Evolutionary conservation across 305 asterid genomes (phyloP).

Genomic region (Andrographis paniculata): DNA sequence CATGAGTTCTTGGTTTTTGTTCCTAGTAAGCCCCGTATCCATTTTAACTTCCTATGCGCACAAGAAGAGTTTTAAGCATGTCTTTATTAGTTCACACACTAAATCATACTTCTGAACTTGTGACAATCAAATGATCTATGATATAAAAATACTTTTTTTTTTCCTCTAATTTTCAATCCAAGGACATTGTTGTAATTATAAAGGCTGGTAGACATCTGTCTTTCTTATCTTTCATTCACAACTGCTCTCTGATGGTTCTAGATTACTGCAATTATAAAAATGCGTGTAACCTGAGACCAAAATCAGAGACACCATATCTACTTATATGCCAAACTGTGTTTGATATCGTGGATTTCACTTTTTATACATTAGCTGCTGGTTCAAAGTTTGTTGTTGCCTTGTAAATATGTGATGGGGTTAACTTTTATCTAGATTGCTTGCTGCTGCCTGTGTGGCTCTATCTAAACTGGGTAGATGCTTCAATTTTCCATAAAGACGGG

Average conservation of each 20-base stretch:
- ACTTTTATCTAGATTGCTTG: not conserved
- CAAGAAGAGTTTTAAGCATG: too few relatives aligned
- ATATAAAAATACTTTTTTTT: too few relatives aligned
- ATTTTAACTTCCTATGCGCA: too few relatives aligned
- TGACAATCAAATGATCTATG: too few relatives aligned
- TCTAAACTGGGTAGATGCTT: slow-evolving; percentile 9
- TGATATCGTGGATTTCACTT: not conserved
- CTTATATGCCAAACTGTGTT: not conserved
- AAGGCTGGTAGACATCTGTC: not conserved
- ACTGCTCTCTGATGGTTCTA: not conserved
- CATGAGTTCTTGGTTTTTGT: too few relatives aligned
- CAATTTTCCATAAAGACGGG: slow-evolving; percentile 7
- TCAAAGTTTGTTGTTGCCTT: not conserved
- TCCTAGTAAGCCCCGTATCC: too few relatives aligned
- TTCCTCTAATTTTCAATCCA: too few relatives aligned
- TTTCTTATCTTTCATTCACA: not conserved
- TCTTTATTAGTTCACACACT: too few relatives aligned
- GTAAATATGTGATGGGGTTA: not conserved
- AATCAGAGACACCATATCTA: not conserved
- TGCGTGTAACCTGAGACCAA: not conserved
- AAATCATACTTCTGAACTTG: too few relatives aligned
- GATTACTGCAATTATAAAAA: too few relatives aligned
- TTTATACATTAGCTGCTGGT: not conserved
- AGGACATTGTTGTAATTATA: too few relatives aligned
- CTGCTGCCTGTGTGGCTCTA: not conserved